These are phyloP conservation scores for Neonectria hederae DNA, from an alignment of 2,329 filamentous ascomycete genomes.

Conservation along the genomic window DNA sequence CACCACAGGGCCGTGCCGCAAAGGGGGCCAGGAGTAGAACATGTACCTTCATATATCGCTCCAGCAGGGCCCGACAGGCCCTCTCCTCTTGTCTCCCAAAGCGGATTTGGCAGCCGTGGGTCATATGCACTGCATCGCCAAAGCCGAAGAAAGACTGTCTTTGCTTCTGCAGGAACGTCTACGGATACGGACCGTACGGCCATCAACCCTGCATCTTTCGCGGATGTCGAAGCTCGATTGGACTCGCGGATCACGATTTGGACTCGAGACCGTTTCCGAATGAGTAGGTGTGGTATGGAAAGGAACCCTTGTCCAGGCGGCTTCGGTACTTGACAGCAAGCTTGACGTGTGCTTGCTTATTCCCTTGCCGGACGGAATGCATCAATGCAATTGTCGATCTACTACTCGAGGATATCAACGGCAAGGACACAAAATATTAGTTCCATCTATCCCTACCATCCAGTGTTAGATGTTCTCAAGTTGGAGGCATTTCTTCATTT, in stretches of 20 bases:
- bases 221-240: background rate
- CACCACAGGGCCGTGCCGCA: background rate
- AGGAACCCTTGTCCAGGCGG: conserved; percentile 8
- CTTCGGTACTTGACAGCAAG: background rate
- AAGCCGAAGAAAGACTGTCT: background rate
- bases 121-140: background rate
- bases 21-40: background rate
- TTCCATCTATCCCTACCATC: background rate
- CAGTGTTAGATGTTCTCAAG: background rate
- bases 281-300: conserved; percentile 1
- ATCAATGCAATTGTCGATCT: too few relatives aligned
- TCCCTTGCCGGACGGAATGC: background rate
- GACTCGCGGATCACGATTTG: background rate
- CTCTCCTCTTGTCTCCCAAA: background rate
- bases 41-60: conserved; percentile 3
- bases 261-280: background rate
- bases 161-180: conserved; percentile 8
- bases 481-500: background rate
- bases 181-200: background rate
- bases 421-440: background rate
- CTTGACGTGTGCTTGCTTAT: background rate
- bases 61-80: background rate
- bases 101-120: conserved; percentile 3
- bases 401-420: too few relatives aligned
- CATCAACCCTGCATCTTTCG: conserved; percentile 5